Conservation (phyloP, 2,329 filamentous ascomycete genomes). For the Chaetomium strumarium region DNA sequence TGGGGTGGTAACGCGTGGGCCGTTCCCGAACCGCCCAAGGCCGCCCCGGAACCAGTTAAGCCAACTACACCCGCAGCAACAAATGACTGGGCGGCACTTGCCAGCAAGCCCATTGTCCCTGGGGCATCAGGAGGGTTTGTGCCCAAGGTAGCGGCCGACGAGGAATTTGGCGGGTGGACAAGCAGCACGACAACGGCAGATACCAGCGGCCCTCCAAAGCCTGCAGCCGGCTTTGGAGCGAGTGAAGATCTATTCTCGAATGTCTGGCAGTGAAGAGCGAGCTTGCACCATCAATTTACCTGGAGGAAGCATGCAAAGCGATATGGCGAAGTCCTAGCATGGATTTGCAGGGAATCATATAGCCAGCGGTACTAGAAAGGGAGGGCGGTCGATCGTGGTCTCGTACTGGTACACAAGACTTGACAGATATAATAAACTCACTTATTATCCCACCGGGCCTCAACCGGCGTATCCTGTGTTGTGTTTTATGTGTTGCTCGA, state of each 20-base stretch:
- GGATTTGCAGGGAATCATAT: neutral
- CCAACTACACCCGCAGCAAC: constrained; percentile 29
- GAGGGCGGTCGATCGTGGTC: neutral
- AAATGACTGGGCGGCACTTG: constrained; percentile 53
- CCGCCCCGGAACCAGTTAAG: constrained; percentile 38
- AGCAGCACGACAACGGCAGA: constrained; percentile 55
- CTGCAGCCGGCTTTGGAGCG: constrained; percentile 55
- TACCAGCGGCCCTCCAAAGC: constrained; percentile 42
- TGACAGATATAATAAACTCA: too few species aligned
- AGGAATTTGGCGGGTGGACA: constrained; percentile 95
- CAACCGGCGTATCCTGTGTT: neutral
- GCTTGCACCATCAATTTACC: neutral
- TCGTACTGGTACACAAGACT: neutral
- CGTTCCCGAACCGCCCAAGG: constrained; percentile 41
- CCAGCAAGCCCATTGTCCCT: constrained; percentile 55
- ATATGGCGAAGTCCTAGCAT: neutral
- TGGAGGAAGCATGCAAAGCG: neutral
- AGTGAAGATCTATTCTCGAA: constrained; percentile 91
- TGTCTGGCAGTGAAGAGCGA: constrained; percentile 72
- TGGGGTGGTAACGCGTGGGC: constrained; percentile 85
- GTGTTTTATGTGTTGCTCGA: too few species aligned
- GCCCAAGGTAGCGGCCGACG: constrained; percentile 75
- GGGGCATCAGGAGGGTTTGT: constrained; percentile 61
- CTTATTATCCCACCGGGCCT: neutral
- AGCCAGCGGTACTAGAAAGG: constrained; percentile 1